A percentile compares a stretch with the other conserved stretches of the same genome.
Evolutionary conservation across 1,284 basidiomycete species (phyloP).

Genomic region (Fistulinella staudtii): DNA sequence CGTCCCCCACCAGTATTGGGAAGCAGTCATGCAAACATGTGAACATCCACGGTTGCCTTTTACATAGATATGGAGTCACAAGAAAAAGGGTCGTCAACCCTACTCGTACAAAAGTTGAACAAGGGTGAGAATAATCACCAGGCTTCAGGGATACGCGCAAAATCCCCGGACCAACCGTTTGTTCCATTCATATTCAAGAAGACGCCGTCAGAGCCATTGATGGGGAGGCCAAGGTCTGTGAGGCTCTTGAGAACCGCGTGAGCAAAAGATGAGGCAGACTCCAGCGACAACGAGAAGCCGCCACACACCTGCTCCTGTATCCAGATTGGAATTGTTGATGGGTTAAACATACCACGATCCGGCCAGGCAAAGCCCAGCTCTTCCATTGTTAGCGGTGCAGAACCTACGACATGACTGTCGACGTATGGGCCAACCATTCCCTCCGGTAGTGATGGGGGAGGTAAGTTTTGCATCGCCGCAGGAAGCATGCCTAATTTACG

Average conservation of each 20-base stretch:
- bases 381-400: constrained; percentile 69
- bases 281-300: neutral
- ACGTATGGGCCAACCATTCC: constrained; percentile 53
- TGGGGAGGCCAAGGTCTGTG: constrained; percentile 82
- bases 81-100: constrained; percentile 23
- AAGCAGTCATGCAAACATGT: constrained; percentile 19
- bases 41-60: constrained; percentile 18
- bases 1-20: too few species aligned
- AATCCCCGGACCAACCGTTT: constrained; percentile 73
- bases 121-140: constrained; percentile 48
- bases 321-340: constrained; percentile 76
- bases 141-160: constrained; percentile 73
- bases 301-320: constrained; percentile 72
- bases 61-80: constrained; percentile 17
- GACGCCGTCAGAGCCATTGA: constrained; percentile 84
- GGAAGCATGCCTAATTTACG: constrained; percentile 73
- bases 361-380: constrained; percentile 80
- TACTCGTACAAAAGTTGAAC: constrained; percentile 19
- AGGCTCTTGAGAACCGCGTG: constrained; percentile 53
- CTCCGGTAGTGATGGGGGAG: constrained; percentile 49
- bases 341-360: constrained; percentile 70
- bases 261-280: constrained; percentile 2
- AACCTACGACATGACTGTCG: constrained; percentile 40
- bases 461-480: constrained; percentile 47
- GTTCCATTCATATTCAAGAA: constrained; percentile 71